phyloP scores from a whole-genome alignment of 1,284 basidiomycete species.

The Lentinula novae-zelandiae region DNA sequence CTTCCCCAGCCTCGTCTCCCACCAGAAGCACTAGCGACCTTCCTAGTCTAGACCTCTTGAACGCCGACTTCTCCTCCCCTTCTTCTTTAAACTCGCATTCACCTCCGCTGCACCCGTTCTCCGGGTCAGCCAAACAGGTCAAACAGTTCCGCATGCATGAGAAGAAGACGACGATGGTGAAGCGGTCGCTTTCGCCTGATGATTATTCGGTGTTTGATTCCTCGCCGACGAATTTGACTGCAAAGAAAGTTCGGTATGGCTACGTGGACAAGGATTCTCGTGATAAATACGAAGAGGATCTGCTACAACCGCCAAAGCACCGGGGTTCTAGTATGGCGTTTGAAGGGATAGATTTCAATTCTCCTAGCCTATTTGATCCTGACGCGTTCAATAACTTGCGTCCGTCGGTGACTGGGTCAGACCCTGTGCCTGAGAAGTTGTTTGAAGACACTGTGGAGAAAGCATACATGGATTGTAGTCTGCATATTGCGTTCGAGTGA shows the following conservation, averaged over 20 bases:
- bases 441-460: not conserved
- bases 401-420: not conserved
- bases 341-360: not conserved
- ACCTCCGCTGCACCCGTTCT: constrained; percentile 27
- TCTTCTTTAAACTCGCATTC: not conserved
- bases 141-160: constrained; percentile 24
- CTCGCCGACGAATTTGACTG: not conserved
- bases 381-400: not conserved
- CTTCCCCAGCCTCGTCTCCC: constrained; percentile 34
- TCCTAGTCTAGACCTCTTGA: constrained; percentile 14
- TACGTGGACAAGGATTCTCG: not conserved
- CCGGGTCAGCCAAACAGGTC: constrained; percentile 29
- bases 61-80: constrained; percentile 12
- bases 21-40: constrained; percentile 19
- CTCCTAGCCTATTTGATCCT: not conserved
- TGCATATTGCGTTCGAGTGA: constrained; percentile 9
- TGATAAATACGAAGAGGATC: not conserved
- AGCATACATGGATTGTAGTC: not conserved
- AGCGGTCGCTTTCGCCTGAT: constrained; percentile 17
- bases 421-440: not conserved
- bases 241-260: not conserved
- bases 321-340: not conserved
- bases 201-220: not conserved
- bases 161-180: constrained; percentile 17
- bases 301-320: no score